Conservation (phyloP, 805 yeast species). For the Saccharomycopsis synnaedendra region DNA sequence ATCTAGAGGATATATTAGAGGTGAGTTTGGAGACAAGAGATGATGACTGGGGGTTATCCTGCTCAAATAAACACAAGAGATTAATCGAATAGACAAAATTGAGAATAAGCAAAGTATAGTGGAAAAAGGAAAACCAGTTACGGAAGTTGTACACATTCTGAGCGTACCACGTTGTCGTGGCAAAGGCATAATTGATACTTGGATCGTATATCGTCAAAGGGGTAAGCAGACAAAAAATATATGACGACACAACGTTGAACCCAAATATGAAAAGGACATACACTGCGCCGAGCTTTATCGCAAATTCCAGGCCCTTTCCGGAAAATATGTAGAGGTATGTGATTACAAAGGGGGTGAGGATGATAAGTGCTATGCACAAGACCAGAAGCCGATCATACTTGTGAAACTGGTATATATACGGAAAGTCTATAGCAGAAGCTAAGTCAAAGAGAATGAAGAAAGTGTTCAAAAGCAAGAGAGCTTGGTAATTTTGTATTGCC, state of each 20-base stretch:
- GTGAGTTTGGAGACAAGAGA: neutral
- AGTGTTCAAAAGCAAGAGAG: conserved; percentile 1
- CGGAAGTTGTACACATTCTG: neutral
- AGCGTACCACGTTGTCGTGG: neutral
- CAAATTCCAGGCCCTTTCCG: neutral
- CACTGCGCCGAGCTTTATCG: neutral
- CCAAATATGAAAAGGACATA: conserved; percentile 1
- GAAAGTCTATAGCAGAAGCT: conserved; percentile 1
- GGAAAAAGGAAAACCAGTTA: conserved; percentile 5
- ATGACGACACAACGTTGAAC: neutral
- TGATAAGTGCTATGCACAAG: neutral
- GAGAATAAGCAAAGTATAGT: neutral
- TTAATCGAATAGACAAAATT: conserved; percentile 1
- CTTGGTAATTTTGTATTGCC: conserved; percentile 1
- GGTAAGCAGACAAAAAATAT: conserved; percentile 1
- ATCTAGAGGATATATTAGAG: neutral
- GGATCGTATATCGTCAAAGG: neutral
- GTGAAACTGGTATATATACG: neutral
- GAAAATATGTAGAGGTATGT: neutral
- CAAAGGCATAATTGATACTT: neutral
- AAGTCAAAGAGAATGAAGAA: conserved; percentile 5
- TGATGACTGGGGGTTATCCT: neutral
- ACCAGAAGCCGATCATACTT: neutral
- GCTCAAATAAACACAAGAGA: neutral
- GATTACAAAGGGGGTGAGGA: conserved; percentile 1